Evolutionary conservation across 1,139 yeast genomes (phyloP).

Genomic region (Debaryomyces coudertii): DNA sequence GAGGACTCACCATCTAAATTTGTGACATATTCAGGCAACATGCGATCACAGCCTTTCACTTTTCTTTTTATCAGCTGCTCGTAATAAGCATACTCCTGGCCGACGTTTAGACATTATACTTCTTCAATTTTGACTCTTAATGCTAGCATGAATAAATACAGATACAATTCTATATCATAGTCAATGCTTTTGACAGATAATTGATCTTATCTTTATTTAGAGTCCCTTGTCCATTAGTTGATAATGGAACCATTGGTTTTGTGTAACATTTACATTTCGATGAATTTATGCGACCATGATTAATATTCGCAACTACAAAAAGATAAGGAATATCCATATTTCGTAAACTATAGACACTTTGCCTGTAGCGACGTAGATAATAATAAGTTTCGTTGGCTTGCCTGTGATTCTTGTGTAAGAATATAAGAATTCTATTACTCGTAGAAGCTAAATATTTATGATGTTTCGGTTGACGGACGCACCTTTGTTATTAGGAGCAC

Average conservation of each 20-base stretch:
- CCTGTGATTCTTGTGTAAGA: background rate
- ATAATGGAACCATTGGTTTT: background rate
- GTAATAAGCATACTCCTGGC: too few species aligned
- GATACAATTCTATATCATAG: background rate
- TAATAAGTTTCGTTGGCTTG: too few species aligned
- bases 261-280: background rate
- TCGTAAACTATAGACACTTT: background rate
- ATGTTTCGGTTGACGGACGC: constrained; percentile 5
- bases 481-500: constrained; percentile 4
- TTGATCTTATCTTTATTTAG: background rate
- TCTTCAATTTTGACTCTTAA: too few species aligned
- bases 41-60: too few species aligned
- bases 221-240: background rate
- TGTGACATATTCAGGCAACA: too few species aligned
- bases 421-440: background rate
- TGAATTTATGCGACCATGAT: background rate
- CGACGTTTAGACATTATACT: too few species aligned
- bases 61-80: too few species aligned
- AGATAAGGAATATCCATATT: background rate
- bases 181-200: background rate
- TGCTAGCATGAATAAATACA: too few species aligned
- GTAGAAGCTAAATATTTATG: background rate
- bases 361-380: too few species aligned
- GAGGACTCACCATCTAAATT: too few species aligned
- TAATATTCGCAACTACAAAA: background rate